Conservation (phyloP, 441 rosid species). For the Monsonia emarginata region DNA sequence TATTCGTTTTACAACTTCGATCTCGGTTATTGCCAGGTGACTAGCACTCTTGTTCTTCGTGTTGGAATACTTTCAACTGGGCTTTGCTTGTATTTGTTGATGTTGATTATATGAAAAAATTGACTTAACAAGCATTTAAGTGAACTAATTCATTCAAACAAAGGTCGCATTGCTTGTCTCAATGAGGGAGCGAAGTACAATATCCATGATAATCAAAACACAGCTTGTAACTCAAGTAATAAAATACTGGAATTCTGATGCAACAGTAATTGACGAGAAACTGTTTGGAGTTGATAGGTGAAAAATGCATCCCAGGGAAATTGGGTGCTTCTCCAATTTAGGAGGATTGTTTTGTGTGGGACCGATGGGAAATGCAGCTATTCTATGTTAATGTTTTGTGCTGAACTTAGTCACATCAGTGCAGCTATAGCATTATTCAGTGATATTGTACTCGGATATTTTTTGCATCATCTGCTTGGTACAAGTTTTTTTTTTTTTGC, state of each 20-base stretch:
- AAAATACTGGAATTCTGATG: neutral
- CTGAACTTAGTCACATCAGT: neutral
- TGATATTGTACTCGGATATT: neutral
- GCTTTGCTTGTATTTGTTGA: neutral
- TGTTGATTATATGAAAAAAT: neutral
- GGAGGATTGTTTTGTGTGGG: neutral
- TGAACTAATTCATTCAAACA: neutral
- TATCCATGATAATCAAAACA: neutral
- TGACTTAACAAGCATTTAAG: neutral
- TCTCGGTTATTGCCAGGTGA: slow-evolving; percentile 98
- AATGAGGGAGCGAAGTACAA: neutral
- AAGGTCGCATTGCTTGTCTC: neutral
- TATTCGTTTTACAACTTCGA: slow-evolving; percentile 95
- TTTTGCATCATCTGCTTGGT: neutral
- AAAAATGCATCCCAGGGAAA: too few relatives aligned
- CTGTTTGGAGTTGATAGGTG: slow-evolving; percentile 1
- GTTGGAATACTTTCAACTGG: slow-evolving; percentile 4
- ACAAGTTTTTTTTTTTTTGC: neutral
- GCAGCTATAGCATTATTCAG: neutral
- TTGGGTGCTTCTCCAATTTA: neutral
- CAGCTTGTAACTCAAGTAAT: neutral
- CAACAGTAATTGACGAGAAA: neutral
- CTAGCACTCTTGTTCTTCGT: neutral
- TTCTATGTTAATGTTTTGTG: neutral
- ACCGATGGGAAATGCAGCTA: neutral